Base-by-base conservation (phyloP, 1,284 basidiomycete species). In the Rhodotorula sp. region DNA sequence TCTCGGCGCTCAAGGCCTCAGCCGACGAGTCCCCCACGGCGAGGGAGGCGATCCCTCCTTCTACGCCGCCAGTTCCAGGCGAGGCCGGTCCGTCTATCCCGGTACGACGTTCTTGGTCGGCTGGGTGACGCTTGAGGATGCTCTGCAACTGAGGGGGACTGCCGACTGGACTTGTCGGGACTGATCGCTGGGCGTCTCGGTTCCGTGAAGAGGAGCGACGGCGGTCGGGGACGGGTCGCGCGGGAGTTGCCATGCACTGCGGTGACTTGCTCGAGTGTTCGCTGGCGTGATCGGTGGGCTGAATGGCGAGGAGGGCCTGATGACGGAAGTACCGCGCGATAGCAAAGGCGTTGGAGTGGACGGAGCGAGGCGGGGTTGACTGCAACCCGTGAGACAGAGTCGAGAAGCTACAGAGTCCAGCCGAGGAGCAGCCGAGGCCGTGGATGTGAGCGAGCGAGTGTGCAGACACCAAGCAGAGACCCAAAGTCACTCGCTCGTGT, bases 181-280 rank as follows among this genome's bases (percentile, higher is more conserved):
- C n/a, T 13, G 55, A 44, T n/a, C 20, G n/a, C 22, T 53, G 64
- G 10, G 39, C 53, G 13, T 49, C 51, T 9, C 67, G 61, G 11
- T 64, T 65, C 9, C 62, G 58, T 7, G 67, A 69, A 29, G 58
- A 59, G 24, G 58, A 58, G 20, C 64, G 64, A 15, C 59, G 64
- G 0, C 67, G 63, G 53, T 72, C 71, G 59, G 68, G 52, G 22
- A 68, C 59, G 3, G 70, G 69, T 1, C 69, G 61, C 2, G 36
- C 9, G 48, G 48, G 39, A 44, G 39, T 44, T 10, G 39, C 39
- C 39, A 44, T 44, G 39, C 39, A 44, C 39, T 44, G 39, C 19
- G 39, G 19, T 10, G 19, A 17, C 19, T 17, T 44, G 39, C 2
- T 13, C 13, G 19, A 17, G 13, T 17, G 39, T 44, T 44, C 39